phyloP scores from a whole-genome alignment of 176 grass and related monocot genomes.

The Zoysia japonica region DNA sequence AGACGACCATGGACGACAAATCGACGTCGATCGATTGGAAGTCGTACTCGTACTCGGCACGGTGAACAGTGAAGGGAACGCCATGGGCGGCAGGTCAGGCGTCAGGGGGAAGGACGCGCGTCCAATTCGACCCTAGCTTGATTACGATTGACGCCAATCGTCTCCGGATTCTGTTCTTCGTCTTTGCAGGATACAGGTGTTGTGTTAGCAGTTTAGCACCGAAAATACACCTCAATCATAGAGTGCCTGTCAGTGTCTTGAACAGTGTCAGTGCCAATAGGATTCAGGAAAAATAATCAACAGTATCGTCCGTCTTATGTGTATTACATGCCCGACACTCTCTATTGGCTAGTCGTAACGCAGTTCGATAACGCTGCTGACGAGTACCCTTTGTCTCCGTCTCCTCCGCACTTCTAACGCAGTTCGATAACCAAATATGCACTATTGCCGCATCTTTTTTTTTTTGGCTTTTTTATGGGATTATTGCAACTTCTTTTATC shows the following conservation, averaged over 20 bases:
- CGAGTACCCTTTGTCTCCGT: constrained; percentile 39
- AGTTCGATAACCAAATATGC: not conserved
- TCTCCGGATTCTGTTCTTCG: too few species aligned
- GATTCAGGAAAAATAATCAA: constrained; percentile 9
- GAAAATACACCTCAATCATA: constrained; percentile 5
- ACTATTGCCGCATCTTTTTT: not conserved
- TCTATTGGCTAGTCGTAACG: constrained; percentile 1
- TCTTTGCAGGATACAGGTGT: too few species aligned
- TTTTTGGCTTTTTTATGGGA: not conserved
- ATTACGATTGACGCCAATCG: too few species aligned
- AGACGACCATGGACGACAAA: too few species aligned
- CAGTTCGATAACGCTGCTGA: constrained; percentile 3
- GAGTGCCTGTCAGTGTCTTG: not conserved
- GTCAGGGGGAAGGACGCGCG: too few species aligned
- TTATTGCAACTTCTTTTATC: not conserved
- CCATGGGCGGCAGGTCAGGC: too few species aligned
- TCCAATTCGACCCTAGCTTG: too few species aligned
- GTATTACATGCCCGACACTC: constrained; percentile 15
- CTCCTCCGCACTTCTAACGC: not conserved
- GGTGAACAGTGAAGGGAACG: too few species aligned
- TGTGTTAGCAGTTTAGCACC: not conserved
- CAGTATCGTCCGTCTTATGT: constrained; percentile 21
- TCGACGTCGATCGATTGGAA: too few species aligned
- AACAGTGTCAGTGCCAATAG: constrained; percentile 8
- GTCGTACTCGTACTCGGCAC: too few species aligned